Evolutionary conservation across 768 basidiomycete genomes (phyloP).

Genomic region (Candolleomyces aberdarensis): DNA sequence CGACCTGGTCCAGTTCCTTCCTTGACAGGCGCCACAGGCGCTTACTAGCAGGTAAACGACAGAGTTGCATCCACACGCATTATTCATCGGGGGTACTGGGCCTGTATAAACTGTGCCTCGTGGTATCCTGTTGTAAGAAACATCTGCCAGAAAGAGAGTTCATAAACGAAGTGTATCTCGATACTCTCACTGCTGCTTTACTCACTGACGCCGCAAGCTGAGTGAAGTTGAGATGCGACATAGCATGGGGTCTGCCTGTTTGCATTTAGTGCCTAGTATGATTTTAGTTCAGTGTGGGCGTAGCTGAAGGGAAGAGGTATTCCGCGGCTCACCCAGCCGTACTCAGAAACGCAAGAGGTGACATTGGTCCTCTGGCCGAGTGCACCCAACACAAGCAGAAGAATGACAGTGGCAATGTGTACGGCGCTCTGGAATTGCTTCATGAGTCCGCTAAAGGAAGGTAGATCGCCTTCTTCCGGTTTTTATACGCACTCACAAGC

Average conservation of each 20-base stretch:
- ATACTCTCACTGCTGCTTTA: background rate
- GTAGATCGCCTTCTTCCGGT: too few species aligned
- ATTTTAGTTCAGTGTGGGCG: background rate
- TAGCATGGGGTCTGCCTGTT: background rate
- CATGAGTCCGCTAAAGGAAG: too few species aligned
- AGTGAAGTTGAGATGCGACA: background rate
- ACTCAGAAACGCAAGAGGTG: background rate
- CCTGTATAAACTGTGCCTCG: background rate
- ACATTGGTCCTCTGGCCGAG: background rate
- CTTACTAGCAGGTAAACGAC: background rate
- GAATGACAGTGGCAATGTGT: background rate
- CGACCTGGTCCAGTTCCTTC: background rate
- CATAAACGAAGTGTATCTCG: background rate
- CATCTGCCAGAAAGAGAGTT: background rate
- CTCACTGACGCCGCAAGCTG: background rate
- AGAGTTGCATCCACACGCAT: background rate
- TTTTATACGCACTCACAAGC: too few species aligned
- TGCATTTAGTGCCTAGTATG: background rate
- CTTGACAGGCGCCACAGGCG: background rate
- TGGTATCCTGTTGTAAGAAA: background rate
- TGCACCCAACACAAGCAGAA: background rate
- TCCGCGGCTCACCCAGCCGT: background rate
- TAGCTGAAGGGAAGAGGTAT: background rate
- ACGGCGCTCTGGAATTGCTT: too few species aligned
- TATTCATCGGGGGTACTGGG: background rate